Conservation (phyloP, 495 filamentous ascomycete species). For the Lasiosphaeria hispida region DNA sequence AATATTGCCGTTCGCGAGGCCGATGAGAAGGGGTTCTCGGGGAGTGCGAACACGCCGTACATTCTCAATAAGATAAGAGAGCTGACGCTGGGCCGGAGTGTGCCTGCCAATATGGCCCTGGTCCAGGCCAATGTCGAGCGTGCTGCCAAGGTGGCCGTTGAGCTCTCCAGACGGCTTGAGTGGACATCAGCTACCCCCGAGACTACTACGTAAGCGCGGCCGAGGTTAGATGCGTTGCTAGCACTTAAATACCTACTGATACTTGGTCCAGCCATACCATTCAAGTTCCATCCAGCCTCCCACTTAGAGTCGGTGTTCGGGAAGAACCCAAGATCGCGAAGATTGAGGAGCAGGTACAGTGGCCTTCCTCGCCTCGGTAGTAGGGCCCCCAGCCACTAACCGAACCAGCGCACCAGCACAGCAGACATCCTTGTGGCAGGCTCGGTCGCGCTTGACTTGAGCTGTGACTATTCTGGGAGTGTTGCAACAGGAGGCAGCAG, state of each 20-base stretch:
- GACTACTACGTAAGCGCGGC: not conserved
- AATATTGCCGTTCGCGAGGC: constrained; percentile 71
- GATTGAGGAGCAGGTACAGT: not conserved
- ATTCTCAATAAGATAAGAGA: constrained; percentile 79
- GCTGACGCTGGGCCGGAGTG: constrained; percentile 68
- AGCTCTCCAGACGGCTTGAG: constrained; percentile 60
- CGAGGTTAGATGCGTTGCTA: constrained; percentile 11
- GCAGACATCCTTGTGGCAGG: constrained; percentile 82
- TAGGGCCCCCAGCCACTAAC: not conserved
- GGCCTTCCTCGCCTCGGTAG: too few relatives aligned
- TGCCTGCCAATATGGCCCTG: constrained; percentile 72
- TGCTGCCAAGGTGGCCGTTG: constrained; percentile 75
- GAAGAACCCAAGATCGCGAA: not conserved
- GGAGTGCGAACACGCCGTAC: constrained; percentile 85
- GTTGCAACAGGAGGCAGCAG: constrained; percentile 13
- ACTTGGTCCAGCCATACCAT: constrained; percentile 6
- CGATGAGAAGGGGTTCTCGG: constrained; percentile 61
- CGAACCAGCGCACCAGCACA: constrained; percentile 11
- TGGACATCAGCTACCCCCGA: constrained; percentile 11
- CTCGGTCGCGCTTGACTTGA: constrained; percentile 81
- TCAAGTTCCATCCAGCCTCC: constrained; percentile 1
- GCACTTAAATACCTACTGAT: constrained; percentile 3
- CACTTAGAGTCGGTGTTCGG: not conserved
- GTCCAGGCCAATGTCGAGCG: constrained; percentile 76
- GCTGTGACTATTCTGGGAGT: constrained; percentile 64